Evolutionary conservation across 768 basidiomycete genomes (phyloP), one percentile per base, ranked within the genome.

Genomic region (Gymnopilus junonius): DNA sequence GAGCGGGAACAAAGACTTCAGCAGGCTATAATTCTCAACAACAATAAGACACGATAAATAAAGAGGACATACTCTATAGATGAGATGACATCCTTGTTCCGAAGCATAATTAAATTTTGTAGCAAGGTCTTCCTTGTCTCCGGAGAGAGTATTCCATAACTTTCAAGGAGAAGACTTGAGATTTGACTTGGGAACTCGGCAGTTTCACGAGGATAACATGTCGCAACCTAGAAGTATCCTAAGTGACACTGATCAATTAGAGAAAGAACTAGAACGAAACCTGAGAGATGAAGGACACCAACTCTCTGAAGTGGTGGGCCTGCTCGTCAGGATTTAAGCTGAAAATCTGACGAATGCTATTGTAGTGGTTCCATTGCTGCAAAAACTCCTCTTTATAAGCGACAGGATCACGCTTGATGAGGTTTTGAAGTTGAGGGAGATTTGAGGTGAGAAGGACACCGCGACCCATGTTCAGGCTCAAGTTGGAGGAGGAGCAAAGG

Each of bases 321-420:
- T 96, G 92, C 70, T 96, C 95, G 70, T 88, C 87, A 1, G 95
- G 93, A 71, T 88, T 88, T 63, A 90, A 80, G 69, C 84, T 83
- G 70, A 95, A 95, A 65, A 99, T 92, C 70, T 94, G 87, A 34
- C 93, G 87, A 59, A 92, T 89, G 66, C 89, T 92, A 68, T 92
- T 87, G 77, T 96, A 99, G 75, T 97, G 94, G 63, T 93, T 93
- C 91, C 95, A 97, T 82, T 99, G 97, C 66, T 94, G 94, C 10
- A 96, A 73, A 68, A 99, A 99, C 69, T 99, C 97, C 63, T 99
- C 97, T 73, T 87, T 91, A 81, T 99, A 99, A 0, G 87, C 89
- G 8, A 79, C 76, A 3, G 97, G 93, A 74, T 97, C 94, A 45
- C 97, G 86, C 74, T 99, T 99, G 75, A 99, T 95, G 57, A 99